Evolutionary conservation across 495 filamentous ascomycete species (phyloP).

Genomic region (Penicillium riverlandense): DNA sequence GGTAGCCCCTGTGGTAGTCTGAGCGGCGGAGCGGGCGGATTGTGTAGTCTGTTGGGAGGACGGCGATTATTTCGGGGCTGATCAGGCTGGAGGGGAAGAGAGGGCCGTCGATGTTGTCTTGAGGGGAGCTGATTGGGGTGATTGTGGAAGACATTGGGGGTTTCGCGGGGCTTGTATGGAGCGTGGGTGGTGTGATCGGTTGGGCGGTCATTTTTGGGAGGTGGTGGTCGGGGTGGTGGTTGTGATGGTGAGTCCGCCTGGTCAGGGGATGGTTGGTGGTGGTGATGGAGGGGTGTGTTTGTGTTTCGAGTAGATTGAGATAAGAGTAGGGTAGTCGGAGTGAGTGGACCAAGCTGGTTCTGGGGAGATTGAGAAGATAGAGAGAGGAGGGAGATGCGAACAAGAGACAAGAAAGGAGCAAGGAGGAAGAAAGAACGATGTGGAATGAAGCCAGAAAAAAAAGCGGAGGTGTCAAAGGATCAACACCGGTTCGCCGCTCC

Average conservation of each 20-base stretch:
- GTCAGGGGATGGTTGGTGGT: not conserved
- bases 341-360: too few relatives aligned
- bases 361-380: too few relatives aligned
- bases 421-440: not conserved
- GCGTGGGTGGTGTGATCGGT: slow-evolving; percentile 5
- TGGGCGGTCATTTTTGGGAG: slow-evolving; percentile 8
- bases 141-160: slow-evolving; percentile 26
- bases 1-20: slow-evolving; percentile 71
- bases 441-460: not conserved
- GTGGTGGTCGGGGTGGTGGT: not conserved
- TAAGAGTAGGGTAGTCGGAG: too few relatives aligned
- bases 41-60: slow-evolving; percentile 72
- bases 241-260: not conserved
- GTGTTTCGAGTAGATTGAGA: too few relatives aligned
- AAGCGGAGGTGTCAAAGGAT: not conserved
- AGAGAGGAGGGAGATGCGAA: too few relatives aligned
- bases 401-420: too few relatives aligned
- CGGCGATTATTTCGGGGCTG: slow-evolving; percentile 61
- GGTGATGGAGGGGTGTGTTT: not conserved
- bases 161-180: slow-evolving; percentile 8
- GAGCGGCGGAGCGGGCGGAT: slow-evolving; percentile 70
- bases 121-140: slow-evolving; percentile 33
- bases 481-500: slow-evolving; percentile 2
- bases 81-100: slow-evolving; percentile 77
- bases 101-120: slow-evolving; percentile 35